Base-by-base conservation (phyloP, 2,329 filamentous ascomycete genomes). In the Diaporthe helianthi region DNA sequence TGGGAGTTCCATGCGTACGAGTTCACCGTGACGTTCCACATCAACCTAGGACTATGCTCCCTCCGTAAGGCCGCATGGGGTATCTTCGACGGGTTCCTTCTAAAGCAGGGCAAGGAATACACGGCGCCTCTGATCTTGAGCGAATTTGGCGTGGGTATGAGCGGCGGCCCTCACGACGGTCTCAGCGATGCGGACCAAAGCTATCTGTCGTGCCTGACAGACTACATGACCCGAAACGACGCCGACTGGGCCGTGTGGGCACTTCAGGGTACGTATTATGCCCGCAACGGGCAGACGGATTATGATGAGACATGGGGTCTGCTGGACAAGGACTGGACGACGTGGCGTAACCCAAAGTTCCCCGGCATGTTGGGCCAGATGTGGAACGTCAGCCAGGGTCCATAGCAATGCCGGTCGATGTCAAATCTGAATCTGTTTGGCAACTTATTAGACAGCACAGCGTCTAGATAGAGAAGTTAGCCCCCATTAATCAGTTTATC, bases 1-100 rank as follows among this genome's bases (percentile, higher is more conserved):
- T 89, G 86, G 86, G 87, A 89, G 77, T 83, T 86, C 74, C 87
- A 89, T 78, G 81, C 83, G 36, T 89, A 89, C 80, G 80, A 79
- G 69, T 88, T 85, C 77, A 86, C 85, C 31, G 80, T 85, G 15
- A 85, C 81, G 4, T 85, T 81, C 71, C 79, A 80, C 24, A 76
- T 81, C 69, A 71, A 77, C 33, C 77, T 81, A 36, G 78, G 76
- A n/a, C 79, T 78, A 73, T 88, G 86, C 77, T 76, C 74, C 46
- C 46, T 81, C 22, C 79, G 81, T 54, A 79, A 81, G 74, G 71
- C 78, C 29, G 74, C 82, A 70, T 85, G 86, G 71, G 85, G 86
- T 22, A 74, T 77, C 1, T 80, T 84, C 49, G 80, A 80, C 71
- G 86, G 86, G 7, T 88, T 87, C 75, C 79, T 88, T 12, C 79